Conservation (phyloP, 768 basidiomycete genomes). For the Lactifluus piperatus region DNA sequence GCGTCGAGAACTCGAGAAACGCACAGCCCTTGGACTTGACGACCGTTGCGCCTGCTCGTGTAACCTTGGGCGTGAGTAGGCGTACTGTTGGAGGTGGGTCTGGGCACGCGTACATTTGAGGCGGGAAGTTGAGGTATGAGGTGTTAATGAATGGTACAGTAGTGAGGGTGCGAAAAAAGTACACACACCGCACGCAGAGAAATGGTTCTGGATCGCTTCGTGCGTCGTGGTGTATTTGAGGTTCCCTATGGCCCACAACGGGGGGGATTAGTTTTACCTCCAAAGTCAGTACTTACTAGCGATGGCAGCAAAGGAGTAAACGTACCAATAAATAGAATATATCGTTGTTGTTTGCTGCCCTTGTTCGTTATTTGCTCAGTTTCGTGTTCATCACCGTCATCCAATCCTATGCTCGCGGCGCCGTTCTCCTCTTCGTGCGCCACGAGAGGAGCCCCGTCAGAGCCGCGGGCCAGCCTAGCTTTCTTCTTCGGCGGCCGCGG, state of each 20-base stretch:
- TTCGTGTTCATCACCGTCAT: constrained; percentile 25
- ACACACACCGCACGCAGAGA: constrained; percentile 59
- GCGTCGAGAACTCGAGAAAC: constrained; percentile 80
- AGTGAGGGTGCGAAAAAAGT: neutral
- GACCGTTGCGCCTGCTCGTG: constrained; percentile 32
- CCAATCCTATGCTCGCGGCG: constrained; percentile 17
- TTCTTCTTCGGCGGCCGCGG: constrained; percentile 23
- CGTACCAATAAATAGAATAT: constrained; percentile 78
- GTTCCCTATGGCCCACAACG: constrained; percentile 53
- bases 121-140: no score
- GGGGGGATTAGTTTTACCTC: no score
- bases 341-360: constrained; percentile 35
- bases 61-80: constrained; percentile 66
- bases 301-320: neutral
- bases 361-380: constrained; percentile 17
- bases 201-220: constrained; percentile 64
- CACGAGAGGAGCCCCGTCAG: neutral
- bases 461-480: constrained; percentile 18
- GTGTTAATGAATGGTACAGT: neutral
- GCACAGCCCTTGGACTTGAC: constrained; percentile 90
- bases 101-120: constrained; percentile 22
- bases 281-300: no score
- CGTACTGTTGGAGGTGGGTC: constrained; percentile 73
- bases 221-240: constrained; percentile 73
- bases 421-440: constrained; percentile 26